Base-by-base conservation (phyloP, 768 basidiomycete genomes). In the Piloderma croceum region DNA sequence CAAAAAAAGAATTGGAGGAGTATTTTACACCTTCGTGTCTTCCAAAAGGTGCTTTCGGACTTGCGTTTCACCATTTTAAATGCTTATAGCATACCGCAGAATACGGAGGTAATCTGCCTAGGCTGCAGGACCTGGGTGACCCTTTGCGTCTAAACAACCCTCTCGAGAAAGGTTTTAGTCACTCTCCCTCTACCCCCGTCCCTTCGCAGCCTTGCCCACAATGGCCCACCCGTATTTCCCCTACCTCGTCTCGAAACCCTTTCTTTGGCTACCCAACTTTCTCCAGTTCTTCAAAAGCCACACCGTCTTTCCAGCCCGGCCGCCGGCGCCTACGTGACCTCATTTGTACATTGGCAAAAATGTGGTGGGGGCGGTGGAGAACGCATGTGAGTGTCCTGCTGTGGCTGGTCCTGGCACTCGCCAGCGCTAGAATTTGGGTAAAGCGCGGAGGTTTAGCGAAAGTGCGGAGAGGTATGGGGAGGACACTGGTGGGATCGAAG, bases 311-410 rank as follows among this genome's bases (percentile, higher is more conserved):
- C 46, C 71, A 68, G 25, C 69, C 78, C 55, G 81, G 81, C 27
- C 82, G 79, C 24, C 73, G 76, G 42, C 74, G 84, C 39, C 82
- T 81, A 46, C 73, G 81, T 48, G 83, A 86, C 55, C 70, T 89
- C 19, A 52, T 69, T 17, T 69, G 68, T 31, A 88, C 85, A 3
- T 70, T 89, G 20, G 65, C 66, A 3, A 53, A 68, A 24, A 66
- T 89, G 10, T 80, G 79, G 60, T 85, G 84, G 83, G 61, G 67
- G 45, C 73, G 76, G 23, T 86, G 85, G 83, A 63, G 66, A 33
- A 60, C 57, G 27, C 60, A 68, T 34, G 57, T 78, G 42, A 54
- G 65, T 31, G 31, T 62, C 31, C 50, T 60, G 17, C 34, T 71
- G 34, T 55, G 60, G 35, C 32, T 71, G 32, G 38, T 64, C 19